Evolutionary conservation across 805 yeast species (phyloP).

Genomic region (Ogataea angusta): DNA sequence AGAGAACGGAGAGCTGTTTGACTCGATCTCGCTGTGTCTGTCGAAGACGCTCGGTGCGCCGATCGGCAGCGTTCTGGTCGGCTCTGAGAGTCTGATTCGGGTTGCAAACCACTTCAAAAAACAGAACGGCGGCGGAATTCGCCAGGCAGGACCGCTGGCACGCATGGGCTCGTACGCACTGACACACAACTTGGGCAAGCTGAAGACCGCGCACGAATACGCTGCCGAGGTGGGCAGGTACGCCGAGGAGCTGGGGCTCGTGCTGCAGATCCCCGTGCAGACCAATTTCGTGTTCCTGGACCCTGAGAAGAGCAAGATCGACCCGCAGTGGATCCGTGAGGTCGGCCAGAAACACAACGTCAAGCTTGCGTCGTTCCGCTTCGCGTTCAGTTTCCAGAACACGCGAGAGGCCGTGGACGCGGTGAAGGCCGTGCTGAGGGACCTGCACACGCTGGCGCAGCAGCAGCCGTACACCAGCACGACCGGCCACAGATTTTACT

Average conservation of each 20-base stretch:
- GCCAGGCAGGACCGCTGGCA: slow-evolving; percentile 82
- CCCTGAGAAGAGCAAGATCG: slow-evolving; percentile 48
- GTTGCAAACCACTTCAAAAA: slow-evolving; percentile 84
- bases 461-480: slow-evolving; percentile 42
- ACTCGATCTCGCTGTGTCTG: slow-evolving; percentile 84
- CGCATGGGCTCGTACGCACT: slow-evolving; percentile 80
- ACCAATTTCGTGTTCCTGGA: slow-evolving; percentile 84
- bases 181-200: slow-evolving; percentile 63
- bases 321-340: slow-evolving; percentile 38
- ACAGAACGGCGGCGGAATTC: slow-evolving; percentile 90
- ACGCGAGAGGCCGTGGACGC: slow-evolving; percentile 51
- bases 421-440: slow-evolving; percentile 55
- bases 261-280: slow-evolving; percentile 70
- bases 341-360: slow-evolving; percentile 56
- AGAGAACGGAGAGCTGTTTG: slow-evolving; percentile 75
- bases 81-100: slow-evolving; percentile 52
- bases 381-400: slow-evolving; percentile 78
- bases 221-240: slow-evolving; percentile 51
- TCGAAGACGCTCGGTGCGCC: slow-evolving; percentile 94
- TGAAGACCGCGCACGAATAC: slow-evolving; percentile 46
- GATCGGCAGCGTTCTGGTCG: slow-evolving; percentile 84
- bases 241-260: slow-evolving; percentile 51
- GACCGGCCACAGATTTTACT: slow-evolving; percentile 3
- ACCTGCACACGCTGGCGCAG: slow-evolving; percentile 52
- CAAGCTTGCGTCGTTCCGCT: slow-evolving; percentile 65